Evolutionary conservation across 352 stramenopile species (phyloP).

Genomic region (Phytophthora sansomeana): DNA sequence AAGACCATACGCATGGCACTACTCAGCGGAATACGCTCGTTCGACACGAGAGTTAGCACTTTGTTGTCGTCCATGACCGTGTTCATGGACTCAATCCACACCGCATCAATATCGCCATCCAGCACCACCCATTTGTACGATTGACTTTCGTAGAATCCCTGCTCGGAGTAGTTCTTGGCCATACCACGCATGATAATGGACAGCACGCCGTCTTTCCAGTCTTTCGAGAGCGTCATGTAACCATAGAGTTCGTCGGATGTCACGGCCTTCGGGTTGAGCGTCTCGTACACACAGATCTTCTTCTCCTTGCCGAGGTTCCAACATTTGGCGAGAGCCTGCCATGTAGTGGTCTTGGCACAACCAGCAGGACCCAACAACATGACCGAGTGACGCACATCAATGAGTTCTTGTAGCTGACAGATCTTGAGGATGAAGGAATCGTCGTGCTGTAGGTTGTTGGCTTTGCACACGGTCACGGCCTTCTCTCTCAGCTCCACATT

Average conservation of each 20-base stretch:
- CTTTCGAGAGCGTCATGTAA: slow-evolving; percentile 92
- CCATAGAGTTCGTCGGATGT: slow-evolving; percentile 94
- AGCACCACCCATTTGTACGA: slow-evolving; percentile 92
- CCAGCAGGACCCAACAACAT: slow-evolving; percentile 87
- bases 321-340: slow-evolving; percentile 86
- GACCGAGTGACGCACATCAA: slow-evolving; percentile 89
- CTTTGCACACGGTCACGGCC: slow-evolving; percentile 92
- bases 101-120: slow-evolving; percentile 89
- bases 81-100: slow-evolving; percentile 96
- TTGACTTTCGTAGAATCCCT: slow-evolving; percentile 96
- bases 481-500: slow-evolving; percentile 94
- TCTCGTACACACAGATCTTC: slow-evolving; percentile 91
- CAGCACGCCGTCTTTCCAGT: slow-evolving; percentile 91
- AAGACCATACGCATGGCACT: slow-evolving; percentile 92
- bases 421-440: slow-evolving; percentile 90
- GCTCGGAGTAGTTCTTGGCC: slow-evolving; percentile 90
- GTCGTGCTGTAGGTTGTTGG: slow-evolving; percentile 86
- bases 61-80: slow-evolving; percentile 99
- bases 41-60: slow-evolving; percentile 93
- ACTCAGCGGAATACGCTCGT: slow-evolving; percentile 87
- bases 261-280: slow-evolving; percentile 88
- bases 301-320: slow-evolving; percentile 91
- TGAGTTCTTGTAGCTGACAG: slow-evolving; percentile 87
- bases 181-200: slow-evolving; percentile 93
- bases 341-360: slow-evolving; percentile 88